Percentiles rank a stretch among this genome's conserved stretches.
Evolutionary conservation across 2,329 filamentous ascomycete genomes (phyloP).

Genomic region (Emmonsia crescens): DNA sequence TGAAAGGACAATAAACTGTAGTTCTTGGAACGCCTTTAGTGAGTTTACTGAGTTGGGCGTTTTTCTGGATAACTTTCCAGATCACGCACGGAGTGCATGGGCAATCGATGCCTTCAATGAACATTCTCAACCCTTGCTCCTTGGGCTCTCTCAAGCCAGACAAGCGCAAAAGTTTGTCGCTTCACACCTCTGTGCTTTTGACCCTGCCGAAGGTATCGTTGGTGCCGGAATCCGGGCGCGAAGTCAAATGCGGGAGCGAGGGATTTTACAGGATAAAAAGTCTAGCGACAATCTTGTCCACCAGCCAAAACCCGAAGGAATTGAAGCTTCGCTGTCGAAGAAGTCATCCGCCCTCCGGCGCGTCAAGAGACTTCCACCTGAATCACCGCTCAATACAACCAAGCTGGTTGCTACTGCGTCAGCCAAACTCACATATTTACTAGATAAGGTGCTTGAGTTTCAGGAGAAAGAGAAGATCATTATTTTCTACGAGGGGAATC

Average conservation of each 20-base stretch:
- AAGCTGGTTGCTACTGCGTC: slow-evolving; percentile 69
- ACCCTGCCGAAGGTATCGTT: slow-evolving; percentile 32
- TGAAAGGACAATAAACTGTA: slow-evolving; percentile 47
- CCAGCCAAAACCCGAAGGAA: slow-evolving; percentile 15
- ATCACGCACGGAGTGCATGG: slow-evolving; percentile 52
- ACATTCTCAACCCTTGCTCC: slow-evolving; percentile 37
- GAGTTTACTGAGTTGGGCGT: slow-evolving; percentile 67
- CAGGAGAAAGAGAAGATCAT: slow-evolving; percentile 72
- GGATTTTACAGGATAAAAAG: slow-evolving; percentile 14
- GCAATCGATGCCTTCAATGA: slow-evolving; percentile 46
- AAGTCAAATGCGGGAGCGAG: slow-evolving; percentile 17
- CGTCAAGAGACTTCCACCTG: slow-evolving; percentile 19
- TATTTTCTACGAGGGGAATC: slow-evolving; percentile 84
- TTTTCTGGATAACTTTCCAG: slow-evolving; percentile 57
- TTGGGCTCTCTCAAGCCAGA: slow-evolving; percentile 47
- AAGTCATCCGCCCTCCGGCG: slow-evolving; percentile 18
- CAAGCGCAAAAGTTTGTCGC: slow-evolving; percentile 46
- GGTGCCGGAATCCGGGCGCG: slow-evolving; percentile 32
- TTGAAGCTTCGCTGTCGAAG: slow-evolving; percentile 18
- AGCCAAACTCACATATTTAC: slow-evolving; percentile 74
- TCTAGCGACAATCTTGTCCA: slow-evolving; percentile 13
- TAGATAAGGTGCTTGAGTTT: slow-evolving; percentile 59
- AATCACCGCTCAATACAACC: slow-evolving; percentile 48
- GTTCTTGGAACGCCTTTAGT: slow-evolving; percentile 56
- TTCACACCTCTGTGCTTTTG: slow-evolving; percentile 22